Evolutionary conservation across 257 asterid species (phyloP), one percentile per base, ranked within the genome.

Genomic region (Verbascum thapsus): DNA sequence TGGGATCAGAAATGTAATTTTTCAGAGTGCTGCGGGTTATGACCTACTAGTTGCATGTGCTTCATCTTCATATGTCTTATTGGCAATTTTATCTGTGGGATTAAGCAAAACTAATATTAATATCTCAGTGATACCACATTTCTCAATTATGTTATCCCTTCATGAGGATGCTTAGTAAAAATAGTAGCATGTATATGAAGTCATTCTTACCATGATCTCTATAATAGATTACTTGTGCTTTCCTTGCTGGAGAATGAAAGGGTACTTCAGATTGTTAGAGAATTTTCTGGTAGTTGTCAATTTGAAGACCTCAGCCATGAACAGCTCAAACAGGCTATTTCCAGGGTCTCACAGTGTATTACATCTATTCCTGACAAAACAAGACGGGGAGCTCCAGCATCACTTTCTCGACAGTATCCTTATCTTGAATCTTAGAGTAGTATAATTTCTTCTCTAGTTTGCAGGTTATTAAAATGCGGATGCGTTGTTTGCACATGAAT

Each of bases 291-390:
- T 70, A 60, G 64, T 69, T 62, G 58, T 72, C 73, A 58, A 53
- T 61, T 65, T 75, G 83, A 79, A 76, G 85, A 78, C 43, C 67
- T 54, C 64, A 55, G 80, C 59, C 78, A 66, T 67, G 88, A 87
- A 61, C 82, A 82, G 57, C 69, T 74, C 44, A 80, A 71, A 86
- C 84, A 77, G 74, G 73, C 70, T 58, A 73, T 79, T 61, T 82
- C 88, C 10, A 60, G 61, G 77, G 76, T 68, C 58, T 81, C 89
- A 58, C 96, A 85, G 77, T 84, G 90, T 68, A 74, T 94, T 73
- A 78, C 95, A 41, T 90, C 96, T 60, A 83, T 90, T 79, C 96
- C 99, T 50, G 97, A 94, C 81, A 94, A 94, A 82, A 86, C 95
- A 70, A 82, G 88, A 66, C 78, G 71, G n/a, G 84, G 82, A 58